phyloP scores from a whole-genome alignment of 805 yeast species.

The Saccharomycopsis schoenii region DNA sequence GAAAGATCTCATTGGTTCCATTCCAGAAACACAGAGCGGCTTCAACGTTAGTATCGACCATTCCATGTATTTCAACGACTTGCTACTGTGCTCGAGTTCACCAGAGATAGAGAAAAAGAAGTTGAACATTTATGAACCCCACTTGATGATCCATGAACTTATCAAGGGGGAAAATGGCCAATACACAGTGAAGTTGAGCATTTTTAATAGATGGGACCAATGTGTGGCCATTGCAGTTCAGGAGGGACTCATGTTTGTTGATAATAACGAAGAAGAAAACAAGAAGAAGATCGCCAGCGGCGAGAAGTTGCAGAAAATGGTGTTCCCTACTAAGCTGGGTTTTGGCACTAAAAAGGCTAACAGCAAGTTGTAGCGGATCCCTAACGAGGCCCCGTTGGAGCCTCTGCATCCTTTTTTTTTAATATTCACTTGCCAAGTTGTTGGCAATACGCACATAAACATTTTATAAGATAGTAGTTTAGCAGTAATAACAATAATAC shows the following conservation, averaged over 20 bases:
- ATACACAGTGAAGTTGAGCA: conserved; percentile 1
- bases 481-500: too few relatives aligned
- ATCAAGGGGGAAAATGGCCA: conserved; percentile 9
- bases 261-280: not conserved
- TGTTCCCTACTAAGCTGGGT: not conserved
- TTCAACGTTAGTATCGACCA: conserved; percentile 10
- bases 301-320: not conserved
- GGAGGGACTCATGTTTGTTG: conserved; percentile 6
- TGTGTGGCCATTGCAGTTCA: conserved; percentile 8
- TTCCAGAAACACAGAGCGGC: not conserved
- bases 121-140: not conserved
- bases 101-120: not conserved
- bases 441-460: too few relatives aligned
- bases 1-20: not conserved
- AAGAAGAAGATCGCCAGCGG: not conserved
- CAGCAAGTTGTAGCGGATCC: not conserved
- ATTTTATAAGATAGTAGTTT: too few relatives aligned
- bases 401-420: too few relatives aligned
- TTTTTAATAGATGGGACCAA: conserved; percentile 10
- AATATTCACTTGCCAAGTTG: too few relatives aligned
- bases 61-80: conserved; percentile 9
- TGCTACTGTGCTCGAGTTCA: not conserved
- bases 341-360: not conserved
- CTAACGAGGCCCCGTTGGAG: too few relatives aligned
- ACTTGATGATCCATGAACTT: not conserved